A percentile compares a stretch with the other conserved stretches of the same genome.
Evolutionary conservation across 2,329 filamentous ascomycete genomes (phyloP).

Genomic region (Trichoderma arundinaceum): DNA sequence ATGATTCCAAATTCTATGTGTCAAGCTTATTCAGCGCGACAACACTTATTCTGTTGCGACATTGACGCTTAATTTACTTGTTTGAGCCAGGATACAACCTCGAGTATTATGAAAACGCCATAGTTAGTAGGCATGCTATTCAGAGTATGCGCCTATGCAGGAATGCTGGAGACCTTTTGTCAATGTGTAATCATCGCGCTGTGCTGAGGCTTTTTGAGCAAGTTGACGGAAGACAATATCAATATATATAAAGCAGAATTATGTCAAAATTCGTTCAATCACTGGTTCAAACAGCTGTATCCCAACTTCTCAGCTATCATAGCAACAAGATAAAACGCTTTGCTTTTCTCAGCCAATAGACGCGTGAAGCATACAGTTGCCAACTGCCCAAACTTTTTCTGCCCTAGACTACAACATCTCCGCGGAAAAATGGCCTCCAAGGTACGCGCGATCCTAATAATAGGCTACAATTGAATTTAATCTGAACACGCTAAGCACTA

Average conservation of each 20-base stretch:
- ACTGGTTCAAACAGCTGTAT: background rate
- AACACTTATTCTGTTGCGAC: background rate
- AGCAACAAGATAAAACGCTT: background rate
- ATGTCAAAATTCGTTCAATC: background rate
- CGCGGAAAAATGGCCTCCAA: background rate
- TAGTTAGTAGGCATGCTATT: background rate
- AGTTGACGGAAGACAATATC: background rate
- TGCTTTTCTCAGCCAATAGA: background rate
- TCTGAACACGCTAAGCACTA: background rate
- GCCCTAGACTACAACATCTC: background rate
- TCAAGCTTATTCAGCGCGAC: constrained; percentile 18
- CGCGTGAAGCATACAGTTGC: background rate
- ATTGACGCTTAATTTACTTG: background rate
- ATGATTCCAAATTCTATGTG: constrained; percentile 24
- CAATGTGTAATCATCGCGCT: background rate
- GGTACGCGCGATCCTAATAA: too few relatives aligned
- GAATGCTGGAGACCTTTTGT: background rate
- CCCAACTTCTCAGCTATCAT: background rate
- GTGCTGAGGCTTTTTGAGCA: background rate
- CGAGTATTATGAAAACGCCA: background rate
- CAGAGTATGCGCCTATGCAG: too few relatives aligned
- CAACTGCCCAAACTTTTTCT: background rate
- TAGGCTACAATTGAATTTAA: too few relatives aligned
- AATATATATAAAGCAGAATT: background rate
- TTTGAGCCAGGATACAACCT: background rate